These are phyloP conservation scores for Macrolepiota albuminosa DNA, from an alignment of 768 basidiomycete genomes.

Conservation along the genomic window DNA sequence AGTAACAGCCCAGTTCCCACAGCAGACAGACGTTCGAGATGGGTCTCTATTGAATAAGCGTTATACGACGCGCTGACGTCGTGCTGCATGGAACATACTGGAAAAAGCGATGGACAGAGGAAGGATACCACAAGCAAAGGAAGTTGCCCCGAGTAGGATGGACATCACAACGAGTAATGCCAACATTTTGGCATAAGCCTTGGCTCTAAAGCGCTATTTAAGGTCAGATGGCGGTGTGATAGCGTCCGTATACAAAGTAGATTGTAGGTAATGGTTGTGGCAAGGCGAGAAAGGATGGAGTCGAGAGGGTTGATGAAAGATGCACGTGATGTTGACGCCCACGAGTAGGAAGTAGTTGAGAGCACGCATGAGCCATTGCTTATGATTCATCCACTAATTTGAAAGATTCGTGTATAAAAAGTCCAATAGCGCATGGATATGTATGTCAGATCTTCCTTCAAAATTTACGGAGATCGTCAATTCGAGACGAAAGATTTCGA, in stretches of 20 bases:
- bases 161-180: slow-evolving; percentile 51
- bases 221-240: background rate
- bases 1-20: slow-evolving; percentile 82
- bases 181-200: slow-evolving; percentile 24
- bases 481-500: too few relatives aligned
- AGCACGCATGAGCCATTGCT: background rate
- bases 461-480: background rate
- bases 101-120: slow-evolving; percentile 74
- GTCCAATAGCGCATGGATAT: background rate
- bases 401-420: background rate
- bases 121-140: slow-evolving; percentile 67
- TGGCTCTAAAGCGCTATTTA: background rate
- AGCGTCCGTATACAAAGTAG: too few relatives aligned
- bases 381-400: background rate
- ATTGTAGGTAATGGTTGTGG: background rate
- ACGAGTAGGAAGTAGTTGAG: too few relatives aligned
- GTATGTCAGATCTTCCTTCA: background rate
- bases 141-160: slow-evolving; percentile 51
- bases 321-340: background rate
- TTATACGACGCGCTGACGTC: background rate
- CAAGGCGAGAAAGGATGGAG: background rate
- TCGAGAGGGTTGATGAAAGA: background rate
- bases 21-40: slow-evolving; percentile 40
- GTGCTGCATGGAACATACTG: slow-evolving; percentile 37
- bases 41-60: slow-evolving; percentile 23